Base-by-base conservation (phyloP, 1,284 basidiomycete species). In the Porodaedalea pini region DNA sequence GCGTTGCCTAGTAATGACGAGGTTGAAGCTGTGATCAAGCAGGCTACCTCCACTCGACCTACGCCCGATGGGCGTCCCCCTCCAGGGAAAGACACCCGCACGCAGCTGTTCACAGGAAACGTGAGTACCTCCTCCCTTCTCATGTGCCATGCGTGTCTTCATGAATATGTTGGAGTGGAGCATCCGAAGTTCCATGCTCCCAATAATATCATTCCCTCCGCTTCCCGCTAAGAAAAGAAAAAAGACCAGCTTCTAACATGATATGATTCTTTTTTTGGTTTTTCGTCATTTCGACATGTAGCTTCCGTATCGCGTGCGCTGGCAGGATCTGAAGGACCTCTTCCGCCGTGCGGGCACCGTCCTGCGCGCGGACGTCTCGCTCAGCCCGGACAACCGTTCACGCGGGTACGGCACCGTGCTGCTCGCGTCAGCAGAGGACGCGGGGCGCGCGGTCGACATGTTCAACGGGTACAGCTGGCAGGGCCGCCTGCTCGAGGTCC, bases 321-420 rank as follows among this genome's bases (percentile, higher is more conserved):
- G 94, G 94, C 94, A 98, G 75, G 96, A 99, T 73, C 83, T 99
- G 63, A 98, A 99, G 68, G 96, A 98, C 71, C 83, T 98, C 50
- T 98, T 98, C 72, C 86, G 96, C 51, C 89, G 92, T 64, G 91
- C 94, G 1, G 96, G 96, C 48, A 96, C 94, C 0, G 94, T 99
- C 55, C 80, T 98, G 19, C 86, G 96, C 34, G 95, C 96, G 5
- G 96, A 98, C 68, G 93, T 97, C 51, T 91, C 90, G 11, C 80
- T 97, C 1, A 92, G 92, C 1, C 90, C 91, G 1, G 94, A 97
- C 69, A 96, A 96, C 67, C 80, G 94, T 64, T 93, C 90, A 57
- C 81, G 93, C 57, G 95, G 95, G 0, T 94, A 94, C 67, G 95
- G 95, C 19, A 97, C 93, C 2, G 94, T 98, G 5, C 79, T 98